Percentiles rank a stretch among this genome's conserved stretches.
Evolutionary conservation across 805 yeast genomes (phyloP).

Genomic region (Nadsonia fulvescens): DNA sequence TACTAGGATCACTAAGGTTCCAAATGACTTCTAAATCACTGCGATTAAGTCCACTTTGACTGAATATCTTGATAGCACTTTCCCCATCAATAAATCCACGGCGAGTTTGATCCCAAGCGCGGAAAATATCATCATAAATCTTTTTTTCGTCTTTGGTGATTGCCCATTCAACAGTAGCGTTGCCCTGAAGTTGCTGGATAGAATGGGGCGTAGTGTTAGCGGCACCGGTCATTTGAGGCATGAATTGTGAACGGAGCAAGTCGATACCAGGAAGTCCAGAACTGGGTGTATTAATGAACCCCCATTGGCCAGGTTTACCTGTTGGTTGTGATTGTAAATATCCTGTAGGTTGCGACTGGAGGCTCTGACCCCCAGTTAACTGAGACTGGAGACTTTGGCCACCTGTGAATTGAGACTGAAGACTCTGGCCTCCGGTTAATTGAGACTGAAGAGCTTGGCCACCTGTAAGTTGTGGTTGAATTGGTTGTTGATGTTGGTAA

Average conservation of each 20-base stretch:
- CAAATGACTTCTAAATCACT: constrained; percentile 79
- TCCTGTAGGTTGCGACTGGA: constrained; percentile 20
- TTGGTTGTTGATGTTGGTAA: constrained; percentile 5
- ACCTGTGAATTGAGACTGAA: constrained; percentile 27
- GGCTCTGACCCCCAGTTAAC: constrained; percentile 15
- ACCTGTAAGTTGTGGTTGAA: constrained; percentile 22
- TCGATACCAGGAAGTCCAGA: constrained; percentile 58
- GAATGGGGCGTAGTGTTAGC: constrained; percentile 15
- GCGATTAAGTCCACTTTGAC: constrained; percentile 78
- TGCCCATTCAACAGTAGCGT: constrained; percentile 54
- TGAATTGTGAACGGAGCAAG: constrained; percentile 45
- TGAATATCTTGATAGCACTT: constrained; percentile 69
- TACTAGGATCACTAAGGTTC: constrained; percentile 71
- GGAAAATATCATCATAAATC: constrained; percentile 73
- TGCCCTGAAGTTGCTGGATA: constrained; percentile 20
- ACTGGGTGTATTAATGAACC: constrained; percentile 49
- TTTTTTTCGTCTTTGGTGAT: constrained; percentile 77
- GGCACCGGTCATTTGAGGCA: constrained; percentile 28
- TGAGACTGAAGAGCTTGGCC: constrained; percentile 18
- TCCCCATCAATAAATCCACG: constrained; percentile 62
- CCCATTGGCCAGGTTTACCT: constrained; percentile 69
- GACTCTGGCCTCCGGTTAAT: constrained; percentile 19
- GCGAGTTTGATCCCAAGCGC: constrained; percentile 60
- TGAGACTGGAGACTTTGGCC: constrained; percentile 21
- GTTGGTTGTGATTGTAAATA: constrained; percentile 25